Evolutionary conservation across 2,329 filamentous ascomycete species (phyloP).

Genomic region (Colletotrichum sp.): DNA sequence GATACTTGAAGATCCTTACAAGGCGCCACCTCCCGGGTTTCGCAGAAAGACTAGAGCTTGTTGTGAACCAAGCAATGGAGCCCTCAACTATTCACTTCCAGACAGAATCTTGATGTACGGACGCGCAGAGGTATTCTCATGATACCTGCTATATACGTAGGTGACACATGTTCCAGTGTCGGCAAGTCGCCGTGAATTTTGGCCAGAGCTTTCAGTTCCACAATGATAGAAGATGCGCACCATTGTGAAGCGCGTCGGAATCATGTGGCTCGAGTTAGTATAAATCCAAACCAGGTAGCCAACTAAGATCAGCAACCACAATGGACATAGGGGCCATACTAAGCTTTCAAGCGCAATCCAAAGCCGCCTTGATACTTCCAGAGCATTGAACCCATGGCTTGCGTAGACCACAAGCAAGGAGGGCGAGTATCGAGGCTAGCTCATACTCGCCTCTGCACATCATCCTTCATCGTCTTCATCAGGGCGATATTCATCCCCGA

Average conservation of each 20-base stretch:
- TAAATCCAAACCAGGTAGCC: accelerated
- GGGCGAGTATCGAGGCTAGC: accelerated
- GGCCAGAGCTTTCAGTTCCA: accelerated
- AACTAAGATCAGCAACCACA: too few relatives aligned
- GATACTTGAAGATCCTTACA: background rate
- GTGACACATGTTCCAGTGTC: background rate
- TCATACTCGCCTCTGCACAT: too few relatives aligned
- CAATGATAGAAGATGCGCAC: accelerated
- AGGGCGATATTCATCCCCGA: background rate
- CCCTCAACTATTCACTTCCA: too few relatives aligned
- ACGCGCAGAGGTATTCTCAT: too few relatives aligned
- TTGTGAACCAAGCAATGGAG: background rate
- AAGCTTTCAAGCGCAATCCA: too few relatives aligned
- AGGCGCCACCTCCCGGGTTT: background rate
- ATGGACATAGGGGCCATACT: too few relatives aligned
- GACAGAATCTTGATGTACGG: too few relatives aligned
- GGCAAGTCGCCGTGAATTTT: background rate
- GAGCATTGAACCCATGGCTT: background rate
- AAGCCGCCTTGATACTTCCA: too few relatives aligned
- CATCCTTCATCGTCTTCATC: background rate
- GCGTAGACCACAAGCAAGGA: background rate
- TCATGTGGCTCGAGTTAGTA: background rate
- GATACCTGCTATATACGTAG: too few relatives aligned
- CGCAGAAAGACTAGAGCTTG: accelerated
- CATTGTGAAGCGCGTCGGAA: accelerated